Evolutionary conservation across 2,329 filamentous ascomycete species (phyloP).

Genomic region (Talaromyces sp.): DNA sequence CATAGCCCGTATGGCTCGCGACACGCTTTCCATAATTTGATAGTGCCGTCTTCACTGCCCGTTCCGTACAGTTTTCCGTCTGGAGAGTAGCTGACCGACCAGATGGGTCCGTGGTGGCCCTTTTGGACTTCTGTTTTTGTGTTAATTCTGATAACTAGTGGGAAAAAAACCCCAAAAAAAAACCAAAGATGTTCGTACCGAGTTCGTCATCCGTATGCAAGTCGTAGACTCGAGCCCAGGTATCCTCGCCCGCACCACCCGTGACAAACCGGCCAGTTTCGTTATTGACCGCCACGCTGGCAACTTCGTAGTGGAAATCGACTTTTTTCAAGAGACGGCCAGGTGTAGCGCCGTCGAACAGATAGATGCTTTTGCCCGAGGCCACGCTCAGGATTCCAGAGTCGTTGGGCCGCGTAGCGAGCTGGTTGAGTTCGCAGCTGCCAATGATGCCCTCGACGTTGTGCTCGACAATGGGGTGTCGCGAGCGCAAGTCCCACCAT

Average conservation of each 20-base stretch:
- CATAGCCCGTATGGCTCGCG: conserved; percentile 62
- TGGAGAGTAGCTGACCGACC: conserved; percentile 91
- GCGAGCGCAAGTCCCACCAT: conserved; percentile 86
- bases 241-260: conserved; percentile 76
- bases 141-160: conserved; percentile 16
- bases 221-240: conserved; percentile 93
- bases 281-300: conserved; percentile 83
- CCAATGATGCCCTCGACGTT: conserved; percentile 79
- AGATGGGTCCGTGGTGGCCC: conserved; percentile 94
- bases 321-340: conserved; percentile 71
- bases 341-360: conserved; percentile 74
- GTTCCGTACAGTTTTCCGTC: conserved; percentile 96
- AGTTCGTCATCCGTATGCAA: conserved; percentile 80
- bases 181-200: conserved; percentile 44
- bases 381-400: conserved; percentile 79
- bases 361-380: conserved; percentile 90
- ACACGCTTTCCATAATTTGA: conserved; percentile 80
- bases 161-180: too few relatives aligned
- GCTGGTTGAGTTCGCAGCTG: conserved; percentile 80
- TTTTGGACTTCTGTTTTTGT: conserved; percentile 72
- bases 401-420: conserved; percentile 57
- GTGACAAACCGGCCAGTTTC: conserved; percentile 80
- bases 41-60: conserved; percentile 93
- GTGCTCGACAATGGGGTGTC: conserved; percentile 70
- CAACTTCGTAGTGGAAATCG: conserved; percentile 76